phyloP scores from a whole-genome alignment of 2,329 filamentous ascomycete species.

The Dactylellina drechsleri region DNA sequence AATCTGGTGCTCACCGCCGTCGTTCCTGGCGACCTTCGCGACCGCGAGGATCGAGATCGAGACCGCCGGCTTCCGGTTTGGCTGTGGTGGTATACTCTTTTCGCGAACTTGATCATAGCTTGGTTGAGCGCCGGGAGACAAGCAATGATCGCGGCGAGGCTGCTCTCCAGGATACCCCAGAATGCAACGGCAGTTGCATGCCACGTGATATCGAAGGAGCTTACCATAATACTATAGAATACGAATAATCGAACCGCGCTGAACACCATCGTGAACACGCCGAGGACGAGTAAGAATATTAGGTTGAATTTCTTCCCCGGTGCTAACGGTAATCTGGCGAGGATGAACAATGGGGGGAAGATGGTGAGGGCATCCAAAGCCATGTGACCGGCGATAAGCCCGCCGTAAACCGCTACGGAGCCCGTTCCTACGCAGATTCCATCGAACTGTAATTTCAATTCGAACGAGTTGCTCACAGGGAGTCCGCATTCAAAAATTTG shows the following conservation, averaged over 20 bases:
- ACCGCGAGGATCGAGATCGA: background rate
- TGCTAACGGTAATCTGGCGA: slow-evolving; percentile 26
- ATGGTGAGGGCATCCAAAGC: slow-evolving; percentile 43
- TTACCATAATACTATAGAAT: slow-evolving; percentile 41
- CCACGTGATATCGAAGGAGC: slow-evolving; percentile 46
- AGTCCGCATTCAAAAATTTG: slow-evolving; percentile 48
- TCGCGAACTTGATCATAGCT: slow-evolving; percentile 15
- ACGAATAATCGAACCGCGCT: slow-evolving; percentile 30
- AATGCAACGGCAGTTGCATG: slow-evolving; percentile 40
- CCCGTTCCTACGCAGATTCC: slow-evolving; percentile 29
- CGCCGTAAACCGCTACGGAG: slow-evolving; percentile 23
- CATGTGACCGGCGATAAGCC: slow-evolving; percentile 44
- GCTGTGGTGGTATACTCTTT: slow-evolving; percentile 20
- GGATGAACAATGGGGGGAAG: slow-evolving; percentile 41
- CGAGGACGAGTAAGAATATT: slow-evolving; percentile 30
- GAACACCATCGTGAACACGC: slow-evolving; percentile 46
- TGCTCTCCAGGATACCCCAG: slow-evolving; percentile 46
- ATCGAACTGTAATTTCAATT: slow-evolving; percentile 22
- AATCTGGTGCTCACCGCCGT: background rate
- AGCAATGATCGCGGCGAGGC: slow-evolving; percentile 35
- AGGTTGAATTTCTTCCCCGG: slow-evolving; percentile 47
- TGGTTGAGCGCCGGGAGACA: slow-evolving; percentile 53
- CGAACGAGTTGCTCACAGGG: slow-evolving; percentile 17
- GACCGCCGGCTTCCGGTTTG: background rate
- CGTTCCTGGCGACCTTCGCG: background rate